These are phyloP conservation scores for Backusella luteola DNA, from an alignment of 192 early-diverging fungal species.

Conservation along the genomic window DNA sequence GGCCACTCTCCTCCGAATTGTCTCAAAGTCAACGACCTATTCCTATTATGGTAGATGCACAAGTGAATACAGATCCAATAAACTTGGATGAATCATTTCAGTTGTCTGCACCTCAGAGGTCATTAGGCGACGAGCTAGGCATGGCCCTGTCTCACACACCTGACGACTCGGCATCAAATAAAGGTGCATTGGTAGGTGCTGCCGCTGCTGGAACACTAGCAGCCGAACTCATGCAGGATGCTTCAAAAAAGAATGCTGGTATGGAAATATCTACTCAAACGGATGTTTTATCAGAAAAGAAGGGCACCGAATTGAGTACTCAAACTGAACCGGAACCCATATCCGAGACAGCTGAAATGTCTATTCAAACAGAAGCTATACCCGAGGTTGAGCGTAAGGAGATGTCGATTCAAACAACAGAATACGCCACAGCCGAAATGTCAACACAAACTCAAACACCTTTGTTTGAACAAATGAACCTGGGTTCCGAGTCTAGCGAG, in stretches of 20 bases:
- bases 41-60: slow-evolving; percentile 20
- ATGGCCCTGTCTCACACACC: neutral
- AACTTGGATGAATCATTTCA: neutral
- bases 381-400: neutral
- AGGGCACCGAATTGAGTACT: neutral
- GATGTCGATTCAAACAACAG: slow-evolving; percentile 14
- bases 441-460: slow-evolving; percentile 5
- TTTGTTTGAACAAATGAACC: neutral
- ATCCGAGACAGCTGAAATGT: neutral
- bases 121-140: slow-evolving; percentile 15
- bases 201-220: neutral
- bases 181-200: neutral
- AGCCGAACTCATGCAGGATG: neutral
- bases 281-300: neutral
- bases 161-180: neutral
- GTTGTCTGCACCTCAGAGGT: neutral
- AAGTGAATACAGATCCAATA: slow-evolving; percentile 25
- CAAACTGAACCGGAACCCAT: neutral
- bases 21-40: slow-evolving; percentile 19
- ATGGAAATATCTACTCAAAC: neutral
- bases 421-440: neutral
- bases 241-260: neutral
- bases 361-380: slow-evolving; percentile 9
- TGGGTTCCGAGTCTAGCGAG: slow-evolving; percentile 30
- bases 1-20: slow-evolving; percentile 28